Evolutionary conservation across 176 grass and related monocot genomes (phyloP).

Genomic region (Oryza glaberrima): DNA sequence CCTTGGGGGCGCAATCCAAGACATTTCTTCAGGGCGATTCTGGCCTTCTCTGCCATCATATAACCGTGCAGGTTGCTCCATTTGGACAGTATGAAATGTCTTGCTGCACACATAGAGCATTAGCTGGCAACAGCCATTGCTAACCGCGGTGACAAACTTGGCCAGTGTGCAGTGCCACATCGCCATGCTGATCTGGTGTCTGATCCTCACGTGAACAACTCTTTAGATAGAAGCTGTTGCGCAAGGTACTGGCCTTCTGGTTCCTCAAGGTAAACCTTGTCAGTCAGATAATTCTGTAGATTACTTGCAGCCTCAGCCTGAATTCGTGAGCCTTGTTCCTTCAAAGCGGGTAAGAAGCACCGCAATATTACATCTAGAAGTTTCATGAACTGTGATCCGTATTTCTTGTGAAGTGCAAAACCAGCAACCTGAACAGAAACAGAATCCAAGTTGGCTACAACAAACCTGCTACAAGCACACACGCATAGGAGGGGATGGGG

Average conservation of each 20-base stretch:
- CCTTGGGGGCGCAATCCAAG: neutral
- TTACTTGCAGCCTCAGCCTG: conserved; percentile 54
- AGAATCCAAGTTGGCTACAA: conserved; percentile 16
- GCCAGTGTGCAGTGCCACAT: neutral
- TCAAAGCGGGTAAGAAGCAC: conserved; percentile 70
- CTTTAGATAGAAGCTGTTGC: conserved; percentile 53
- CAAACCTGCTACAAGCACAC: neutral
- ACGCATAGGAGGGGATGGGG: neutral
- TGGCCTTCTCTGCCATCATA: conserved; percentile 12
- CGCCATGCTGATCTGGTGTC: neutral
- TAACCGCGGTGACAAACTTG: neutral
- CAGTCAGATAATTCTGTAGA: conserved; percentile 68
- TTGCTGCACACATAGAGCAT: neutral
- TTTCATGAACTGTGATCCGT: conserved; percentile 79
- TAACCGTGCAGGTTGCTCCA: neutral
- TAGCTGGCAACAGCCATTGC: conserved; percentile 7
- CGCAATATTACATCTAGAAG: conserved; percentile 63
- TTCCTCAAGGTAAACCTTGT: conserved; percentile 66
- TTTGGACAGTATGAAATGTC: neutral
- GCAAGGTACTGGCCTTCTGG: conserved; percentile 75
- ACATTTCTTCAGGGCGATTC: conserved; percentile 2
- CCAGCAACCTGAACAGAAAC: conserved; percentile 68
- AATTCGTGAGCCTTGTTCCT: conserved; percentile 54
- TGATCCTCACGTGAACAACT: conserved; percentile 45
- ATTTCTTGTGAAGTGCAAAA: conserved; percentile 69